Base-by-base conservation (phyloP, 805 yeast species). In the Tetrapisispora taiwanensis region DNA sequence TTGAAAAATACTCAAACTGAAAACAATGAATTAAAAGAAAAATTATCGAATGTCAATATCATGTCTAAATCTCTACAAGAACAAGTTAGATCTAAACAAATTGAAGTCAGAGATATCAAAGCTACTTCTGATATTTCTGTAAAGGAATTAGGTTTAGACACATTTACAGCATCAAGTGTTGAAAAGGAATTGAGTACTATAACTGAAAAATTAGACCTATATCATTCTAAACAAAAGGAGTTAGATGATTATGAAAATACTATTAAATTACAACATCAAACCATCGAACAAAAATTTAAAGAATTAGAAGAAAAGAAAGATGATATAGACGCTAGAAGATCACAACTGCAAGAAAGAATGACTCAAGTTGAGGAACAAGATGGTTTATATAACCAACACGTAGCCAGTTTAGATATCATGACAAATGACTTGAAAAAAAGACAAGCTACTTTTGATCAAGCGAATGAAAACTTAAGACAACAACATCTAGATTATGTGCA, bases 1-100 rank as follows among this genome's bases (percentile, higher is more conserved):
- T 69, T 81, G 38, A 85, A 81, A 44, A 75, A 74, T 40, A 73
- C 82, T n/a, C 89, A 84, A 63, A 74, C 76, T 55, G 75, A 76
- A 52, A 85, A 83, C 51, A 69, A 75, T 14, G 57, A 73, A 3
- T 66, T 84, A 54, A 85, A 81, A 54, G 94, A 84, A 53, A 75
- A 75, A 50, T 71, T 89, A 43, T 79, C 82, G 13, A 64, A 65
- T 26, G 65, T 81, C 56, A 86, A 81, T 58, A 79, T 83, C 5
- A 85, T 83, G 60, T 73, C 78, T 24, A 71, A 71, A 17, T 79
- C 77, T 44, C 60, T 83, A 48, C 75, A 78, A 52, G 68, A 69
- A 44, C 80, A 78, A 50, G 58, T 82, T 30, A 78, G 73, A 38
- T 64, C 69, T 36, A 69, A 74, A 39, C 67, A 75, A 46, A 62